A percentile compares a stretch with the other conserved stretches of the same genome.
Evolutionary conservation across 495 filamentous ascomycete species (phyloP).

Genomic region (Polyplosphaeria fusca): DNA sequence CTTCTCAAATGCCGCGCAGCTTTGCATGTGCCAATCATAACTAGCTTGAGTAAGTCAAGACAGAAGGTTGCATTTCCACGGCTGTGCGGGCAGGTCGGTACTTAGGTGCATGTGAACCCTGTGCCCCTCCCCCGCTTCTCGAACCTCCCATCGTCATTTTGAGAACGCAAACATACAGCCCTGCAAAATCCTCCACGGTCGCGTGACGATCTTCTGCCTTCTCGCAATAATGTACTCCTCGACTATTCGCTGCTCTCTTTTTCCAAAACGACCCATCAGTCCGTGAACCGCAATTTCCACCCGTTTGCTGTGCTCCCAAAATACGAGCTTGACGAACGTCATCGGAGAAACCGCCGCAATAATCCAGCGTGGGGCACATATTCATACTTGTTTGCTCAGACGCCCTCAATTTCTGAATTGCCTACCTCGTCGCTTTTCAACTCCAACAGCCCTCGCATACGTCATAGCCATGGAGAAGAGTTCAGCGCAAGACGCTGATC

Average conservation of each 20-base stretch:
- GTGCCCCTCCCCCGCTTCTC: background rate
- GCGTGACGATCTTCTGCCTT: background rate
- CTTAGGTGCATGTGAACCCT: background rate
- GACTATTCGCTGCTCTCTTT: background rate
- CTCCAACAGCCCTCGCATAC: too few species aligned
- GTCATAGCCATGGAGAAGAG: slow-evolving; percentile 23
- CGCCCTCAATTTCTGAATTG: too few species aligned
- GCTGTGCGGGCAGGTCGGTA: background rate
- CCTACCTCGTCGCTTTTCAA: too few species aligned
- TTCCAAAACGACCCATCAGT: too few species aligned
- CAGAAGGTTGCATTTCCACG: too few species aligned
- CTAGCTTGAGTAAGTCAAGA: too few species aligned
- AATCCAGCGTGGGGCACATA: too few species aligned
- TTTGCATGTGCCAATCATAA: too few species aligned
- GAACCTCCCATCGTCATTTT: background rate
- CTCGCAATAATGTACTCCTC: slow-evolving; percentile 5
- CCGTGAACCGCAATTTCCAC: slow-evolving; percentile 2
- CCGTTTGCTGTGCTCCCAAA: background rate
- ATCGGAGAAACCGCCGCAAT: too few species aligned
- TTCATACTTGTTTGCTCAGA: too few species aligned
- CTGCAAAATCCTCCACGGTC: background rate
- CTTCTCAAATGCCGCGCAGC: too few species aligned
- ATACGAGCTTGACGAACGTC: slow-evolving; percentile 1
- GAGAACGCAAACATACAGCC: background rate
- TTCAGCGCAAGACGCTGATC: slow-evolving; percentile 4